phyloP scores from a whole-genome alignment of 148 eudicot genomes.

The Oxyria digyna region DNA sequence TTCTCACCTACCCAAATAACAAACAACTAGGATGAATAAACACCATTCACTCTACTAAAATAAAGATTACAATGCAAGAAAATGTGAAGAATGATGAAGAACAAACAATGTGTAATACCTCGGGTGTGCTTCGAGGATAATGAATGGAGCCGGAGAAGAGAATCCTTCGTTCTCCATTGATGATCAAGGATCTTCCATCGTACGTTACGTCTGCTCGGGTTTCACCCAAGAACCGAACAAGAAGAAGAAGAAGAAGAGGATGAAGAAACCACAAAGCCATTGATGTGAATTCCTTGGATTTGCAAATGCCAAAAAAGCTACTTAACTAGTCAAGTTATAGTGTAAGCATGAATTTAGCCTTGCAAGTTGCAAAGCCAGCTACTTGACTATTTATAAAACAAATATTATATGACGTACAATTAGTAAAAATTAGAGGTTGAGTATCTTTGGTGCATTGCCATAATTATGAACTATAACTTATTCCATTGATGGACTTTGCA shows the following conservation, averaged over 20 bases:
- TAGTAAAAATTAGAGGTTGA: conserved; percentile 5
- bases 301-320: neutral
- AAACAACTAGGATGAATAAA: neutral
- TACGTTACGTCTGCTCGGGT: neutral
- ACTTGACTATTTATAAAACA: neutral
- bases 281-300: neutral
- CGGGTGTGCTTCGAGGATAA: conserved; percentile 87
- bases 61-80: neutral
- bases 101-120: conserved; percentile 28
- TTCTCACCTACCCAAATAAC: conserved; percentile 7
- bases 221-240: neutral
- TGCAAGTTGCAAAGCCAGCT: conserved; percentile 5
- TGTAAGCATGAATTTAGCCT: conserved; percentile 1
- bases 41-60: neutral
- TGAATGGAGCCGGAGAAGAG: conserved; percentile 90
- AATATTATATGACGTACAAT: neutral
- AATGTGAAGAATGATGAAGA: too few relatives aligned
- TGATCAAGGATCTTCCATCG: conserved; percentile 15
- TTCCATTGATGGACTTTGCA: neutral
- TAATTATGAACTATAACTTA: neutral
- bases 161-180: conserved; percentile 67
- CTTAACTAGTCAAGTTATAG: neutral
- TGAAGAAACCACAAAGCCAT: neutral
- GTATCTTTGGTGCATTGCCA: neutral
- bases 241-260: neutral